Conservation (phyloP, 371 early-diverging fungal genomes). For the Mortierella sp. region DNA sequence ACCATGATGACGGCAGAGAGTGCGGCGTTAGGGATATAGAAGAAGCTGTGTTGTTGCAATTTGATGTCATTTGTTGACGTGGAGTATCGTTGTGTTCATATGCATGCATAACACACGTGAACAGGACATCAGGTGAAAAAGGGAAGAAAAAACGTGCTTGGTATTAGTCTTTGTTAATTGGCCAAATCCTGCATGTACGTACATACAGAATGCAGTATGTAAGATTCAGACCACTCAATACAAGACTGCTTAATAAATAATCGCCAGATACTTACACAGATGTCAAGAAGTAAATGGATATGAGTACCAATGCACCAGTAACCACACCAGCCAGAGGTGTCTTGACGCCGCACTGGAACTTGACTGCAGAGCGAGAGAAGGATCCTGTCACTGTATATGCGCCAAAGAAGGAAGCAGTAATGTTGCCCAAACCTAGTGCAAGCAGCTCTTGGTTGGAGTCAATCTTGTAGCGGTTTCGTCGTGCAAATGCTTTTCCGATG, state of each 20-base stretch:
- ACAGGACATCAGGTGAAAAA: not conserved
- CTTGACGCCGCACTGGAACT: constrained; percentile 63
- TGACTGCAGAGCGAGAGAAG: constrained; percentile 89
- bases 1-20: constrained; percentile 84
- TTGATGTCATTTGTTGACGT: constrained; percentile 7
- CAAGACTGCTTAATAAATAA: not conserved
- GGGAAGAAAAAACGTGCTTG: constrained; percentile 2
- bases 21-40: constrained; percentile 83
- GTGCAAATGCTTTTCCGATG: constrained; percentile 83
- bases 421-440: constrained; percentile 83
- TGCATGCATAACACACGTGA: not conserved
- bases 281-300: constrained; percentile 82
- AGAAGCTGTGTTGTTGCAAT: constrained; percentile 61
- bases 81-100: no score
- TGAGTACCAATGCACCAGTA: constrained; percentile 78
- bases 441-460: constrained; percentile 86
- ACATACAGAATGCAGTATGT: not conserved
- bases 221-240: not conserved
- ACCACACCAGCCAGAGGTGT: constrained; percentile 83
- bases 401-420: constrained; percentile 84
- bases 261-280: constrained; percentile 60
- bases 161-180: not conserved
- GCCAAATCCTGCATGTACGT: no score
- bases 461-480: constrained; percentile 66
- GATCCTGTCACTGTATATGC: constrained; percentile 89